These are phyloP conservation scores for Prosopis cineraria DNA, from an alignment of 306 rosid species.

Conservation along the genomic window DNA sequence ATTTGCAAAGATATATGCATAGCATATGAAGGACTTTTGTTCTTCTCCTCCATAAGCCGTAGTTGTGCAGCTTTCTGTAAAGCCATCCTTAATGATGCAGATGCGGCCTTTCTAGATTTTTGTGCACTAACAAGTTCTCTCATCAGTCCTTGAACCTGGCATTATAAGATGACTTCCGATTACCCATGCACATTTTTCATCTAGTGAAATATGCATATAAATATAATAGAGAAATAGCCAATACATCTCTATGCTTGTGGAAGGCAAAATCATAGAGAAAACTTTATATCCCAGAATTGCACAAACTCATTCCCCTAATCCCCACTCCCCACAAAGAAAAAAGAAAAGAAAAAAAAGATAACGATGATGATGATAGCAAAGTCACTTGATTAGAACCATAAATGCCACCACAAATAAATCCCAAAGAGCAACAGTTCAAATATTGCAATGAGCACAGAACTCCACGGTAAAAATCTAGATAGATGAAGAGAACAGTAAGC, in stretches of 20 bases:
- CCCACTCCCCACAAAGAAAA: no score
- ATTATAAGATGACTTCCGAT: constrained; percentile 25
- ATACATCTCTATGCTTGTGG: constrained; percentile 24
- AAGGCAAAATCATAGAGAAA: constrained; percentile 19
- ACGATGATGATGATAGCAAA: no score
- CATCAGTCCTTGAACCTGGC: constrained; percentile 91
- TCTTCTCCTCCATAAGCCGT: constrained; percentile 90
- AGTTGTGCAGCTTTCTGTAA: constrained; percentile 89
- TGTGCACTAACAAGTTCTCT: constrained; percentile 81
- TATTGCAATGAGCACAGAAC: neutral
- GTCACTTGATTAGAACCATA: constrained; percentile 11
- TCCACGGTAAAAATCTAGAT: neutral
- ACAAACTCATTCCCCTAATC: constrained; percentile 2
- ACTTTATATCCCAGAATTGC: neutral
- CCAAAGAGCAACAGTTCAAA: constrained; percentile 4
- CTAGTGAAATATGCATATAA: constrained; percentile 27
- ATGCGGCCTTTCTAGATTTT: constrained; percentile 82
- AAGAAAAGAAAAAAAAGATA: no score
- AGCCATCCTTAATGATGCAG: constrained; percentile 82
- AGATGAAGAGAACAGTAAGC: neutral
- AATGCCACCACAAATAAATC: neutral
- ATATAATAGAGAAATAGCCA: constrained; percentile 6
- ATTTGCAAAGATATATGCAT: constrained; percentile 97
- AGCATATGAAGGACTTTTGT: constrained; percentile 97
- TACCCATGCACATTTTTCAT: constrained; percentile 26